Percentiles rank a stretch among this genome's conserved stretches.
Conservation (phyloP, 495 filamentous ascomycete genomes). For the Xylaria flabelliformis region DNA sequence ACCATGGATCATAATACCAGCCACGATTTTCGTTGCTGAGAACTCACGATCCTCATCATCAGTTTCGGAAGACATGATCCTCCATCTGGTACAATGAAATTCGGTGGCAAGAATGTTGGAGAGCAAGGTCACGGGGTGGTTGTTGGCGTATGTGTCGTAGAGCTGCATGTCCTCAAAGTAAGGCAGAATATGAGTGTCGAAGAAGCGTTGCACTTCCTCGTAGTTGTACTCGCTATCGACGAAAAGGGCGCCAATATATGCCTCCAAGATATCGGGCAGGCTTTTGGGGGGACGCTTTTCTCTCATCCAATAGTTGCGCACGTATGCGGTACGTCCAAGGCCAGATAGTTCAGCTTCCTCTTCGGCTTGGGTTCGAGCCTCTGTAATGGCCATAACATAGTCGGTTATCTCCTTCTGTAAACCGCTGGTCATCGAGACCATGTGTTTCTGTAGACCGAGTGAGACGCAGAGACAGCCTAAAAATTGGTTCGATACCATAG, state of each 20-base stretch:
- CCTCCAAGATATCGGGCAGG: conserved; percentile 86
- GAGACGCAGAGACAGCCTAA: conserved; percentile 79
- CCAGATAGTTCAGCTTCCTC: conserved; percentile 43
- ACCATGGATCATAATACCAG: conserved; percentile 80
- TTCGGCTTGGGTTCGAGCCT: conserved; percentile 57
- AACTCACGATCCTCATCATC: conserved; percentile 40
- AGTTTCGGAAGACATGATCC: conserved; percentile 43
- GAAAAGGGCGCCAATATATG: conserved; percentile 89
- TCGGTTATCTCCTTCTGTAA: conserved; percentile 69
- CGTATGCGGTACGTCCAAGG: conserved; percentile 50
- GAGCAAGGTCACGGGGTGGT: conserved; percentile 72
- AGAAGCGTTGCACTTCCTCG: conserved; percentile 74
- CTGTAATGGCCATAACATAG: conserved; percentile 71
- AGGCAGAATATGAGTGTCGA: conserved; percentile 69
- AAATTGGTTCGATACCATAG: conserved; percentile 98
- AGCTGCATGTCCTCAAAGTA: conserved; percentile 89
- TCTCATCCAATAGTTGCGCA: conserved; percentile 79
- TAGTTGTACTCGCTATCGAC: conserved; percentile 89
- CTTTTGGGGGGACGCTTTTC: conserved; percentile 81
- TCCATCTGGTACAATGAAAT: conserved; percentile 58
- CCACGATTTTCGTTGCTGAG: conserved; percentile 59
- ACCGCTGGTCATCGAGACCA: conserved; percentile 64
- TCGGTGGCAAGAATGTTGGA: conserved; percentile 50
- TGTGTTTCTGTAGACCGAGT: conserved; percentile 76
- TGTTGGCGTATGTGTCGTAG: conserved; percentile 88